Conservation (phyloP, 176 grass and related monocot genomes). For the Oryza meridionalis region DNA sequence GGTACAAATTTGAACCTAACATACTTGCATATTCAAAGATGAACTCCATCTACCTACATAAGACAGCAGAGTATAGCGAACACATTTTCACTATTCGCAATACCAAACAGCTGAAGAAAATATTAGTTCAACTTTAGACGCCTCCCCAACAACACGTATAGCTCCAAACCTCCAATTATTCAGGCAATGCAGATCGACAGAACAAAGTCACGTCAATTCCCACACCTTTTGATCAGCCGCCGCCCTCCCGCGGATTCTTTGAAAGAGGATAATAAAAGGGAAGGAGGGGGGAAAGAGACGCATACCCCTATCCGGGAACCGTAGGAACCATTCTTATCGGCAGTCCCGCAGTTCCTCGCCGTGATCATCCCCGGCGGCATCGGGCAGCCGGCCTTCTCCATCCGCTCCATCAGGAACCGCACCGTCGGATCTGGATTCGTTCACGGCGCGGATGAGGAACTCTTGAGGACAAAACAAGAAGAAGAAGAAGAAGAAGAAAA, state of each 20-base stretch:
- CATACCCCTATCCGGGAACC: constrained; percentile 51
- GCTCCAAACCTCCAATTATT: no score
- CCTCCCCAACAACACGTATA: no score
- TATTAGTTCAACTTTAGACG: background rate
- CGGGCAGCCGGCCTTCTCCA: constrained; percentile 72
- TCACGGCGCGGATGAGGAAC: no score
- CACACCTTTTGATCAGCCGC: background rate
- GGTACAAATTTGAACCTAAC: background rate
- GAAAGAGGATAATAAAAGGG: background rate
- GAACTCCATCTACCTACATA: background rate
- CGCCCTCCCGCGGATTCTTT: background rate
- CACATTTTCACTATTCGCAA: background rate
- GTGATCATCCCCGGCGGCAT: constrained; percentile 57
- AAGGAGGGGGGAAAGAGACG: background rate
- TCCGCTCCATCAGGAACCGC: constrained; percentile 68
- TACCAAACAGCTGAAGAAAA: background rate
- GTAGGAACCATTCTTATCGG: constrained; percentile 48
- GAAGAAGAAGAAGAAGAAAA: background rate
- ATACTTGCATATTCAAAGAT: background rate
- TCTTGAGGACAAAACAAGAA: no score
- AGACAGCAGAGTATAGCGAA: background rate
- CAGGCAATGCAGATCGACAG: no score
- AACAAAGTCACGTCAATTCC: no score
- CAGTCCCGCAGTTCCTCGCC: constrained; percentile 28
- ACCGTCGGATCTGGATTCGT: constrained; percentile 73